Base-by-base conservation (phyloP, 805 yeast species). In the Lipomyces yamadae region DNA sequence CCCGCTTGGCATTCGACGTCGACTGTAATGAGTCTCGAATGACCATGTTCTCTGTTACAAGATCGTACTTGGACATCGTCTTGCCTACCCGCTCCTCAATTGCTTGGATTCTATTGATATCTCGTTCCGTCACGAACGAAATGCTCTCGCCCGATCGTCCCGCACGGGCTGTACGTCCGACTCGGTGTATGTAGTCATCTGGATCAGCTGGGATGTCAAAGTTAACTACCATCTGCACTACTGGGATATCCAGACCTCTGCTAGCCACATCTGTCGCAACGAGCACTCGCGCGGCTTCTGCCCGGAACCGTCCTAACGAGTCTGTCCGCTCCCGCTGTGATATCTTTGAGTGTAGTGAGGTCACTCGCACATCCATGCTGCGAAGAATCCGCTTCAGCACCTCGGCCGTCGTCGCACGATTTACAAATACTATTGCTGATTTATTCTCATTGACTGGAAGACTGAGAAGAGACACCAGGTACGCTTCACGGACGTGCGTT, bases 131-230 rank as follows among this genome's bases (percentile, higher is more conserved):
- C 3, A 95, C 89, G 66, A 95, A 83, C 13, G 95, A 86, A 0
- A 95, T 81, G 5, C 96, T 85, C 70, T 87, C 91, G 79, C 99
- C 99, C 60, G 81, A 79, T 73, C 96, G 84, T 1, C 98, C 98
- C 2, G 98, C 98, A 84, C 99, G 90, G 8, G 98, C 99, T 11
- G 99, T 94, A 86, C 99, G 91, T 81, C 99, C 99, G 10, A 94
- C 97, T 78, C 99, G 83, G 79, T 95, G 99, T 62, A 95, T 92
- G 74, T 91, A 95, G 70, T 95, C 97, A 75, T 95, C 97, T 2
- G 98, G 91, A 75, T 95, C 98, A 0, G 95, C 92, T 4, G 99
- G 99, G 32, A 95, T 86, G 75, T 95, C 98, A 75, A 85, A 95
- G 76, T 95, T 95, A 33, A 95, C 80, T 33, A 95, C 98, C 72